Conservation (phyloP, 2,329 filamentous ascomycete genomes). For the Fusarium nanum region DNA sequence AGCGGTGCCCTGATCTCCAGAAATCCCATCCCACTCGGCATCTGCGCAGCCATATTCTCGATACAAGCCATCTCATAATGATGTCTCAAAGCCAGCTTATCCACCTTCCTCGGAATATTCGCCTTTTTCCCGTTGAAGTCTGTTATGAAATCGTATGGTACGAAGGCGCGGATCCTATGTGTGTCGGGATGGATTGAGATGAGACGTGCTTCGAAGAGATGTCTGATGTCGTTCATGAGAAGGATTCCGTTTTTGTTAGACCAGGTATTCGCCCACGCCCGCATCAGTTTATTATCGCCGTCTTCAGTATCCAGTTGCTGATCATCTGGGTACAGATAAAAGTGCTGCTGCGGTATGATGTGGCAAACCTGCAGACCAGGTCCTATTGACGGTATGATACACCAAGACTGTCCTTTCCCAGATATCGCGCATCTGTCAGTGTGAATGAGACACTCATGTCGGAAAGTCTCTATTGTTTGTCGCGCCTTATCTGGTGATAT, state of each 20-base stretch:
- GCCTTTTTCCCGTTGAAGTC: slow-evolving; percentile 1
- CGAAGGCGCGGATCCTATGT: slow-evolving; percentile 19
- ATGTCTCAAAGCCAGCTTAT: slow-evolving; percentile 25
- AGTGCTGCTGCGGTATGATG: slow-evolving; percentile 39
- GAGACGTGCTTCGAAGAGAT: slow-evolving; percentile 31
- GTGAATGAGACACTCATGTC: not conserved
- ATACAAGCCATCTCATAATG: slow-evolving; percentile 39
- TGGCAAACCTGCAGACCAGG: slow-evolving; percentile 39
- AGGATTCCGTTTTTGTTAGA: not conserved
- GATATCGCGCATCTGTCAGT: slow-evolving; percentile 24
- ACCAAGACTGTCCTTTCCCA: slow-evolving; percentile 37
- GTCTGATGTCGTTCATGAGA: not conserved
- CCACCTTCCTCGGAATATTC: not conserved
- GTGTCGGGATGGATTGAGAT: slow-evolving; percentile 44
- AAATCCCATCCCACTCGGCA: not conserved
- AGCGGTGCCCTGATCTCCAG: not conserved
- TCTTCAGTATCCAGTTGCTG: not conserved
- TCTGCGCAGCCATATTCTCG: slow-evolving; percentile 3
- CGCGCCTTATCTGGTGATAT: not conserved
- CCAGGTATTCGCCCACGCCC: not conserved
- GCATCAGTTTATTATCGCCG: fast-evolving
- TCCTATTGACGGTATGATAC: slow-evolving; percentile 3
- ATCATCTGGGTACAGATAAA: slow-evolving; percentile 33
- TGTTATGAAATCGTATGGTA: slow-evolving; percentile 8
- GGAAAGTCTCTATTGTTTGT: not conserved